phyloP scores from a whole-genome alignment of 2,329 filamentous ascomycete species.

The Xenosphaeropsis pyriputrescens region DNA sequence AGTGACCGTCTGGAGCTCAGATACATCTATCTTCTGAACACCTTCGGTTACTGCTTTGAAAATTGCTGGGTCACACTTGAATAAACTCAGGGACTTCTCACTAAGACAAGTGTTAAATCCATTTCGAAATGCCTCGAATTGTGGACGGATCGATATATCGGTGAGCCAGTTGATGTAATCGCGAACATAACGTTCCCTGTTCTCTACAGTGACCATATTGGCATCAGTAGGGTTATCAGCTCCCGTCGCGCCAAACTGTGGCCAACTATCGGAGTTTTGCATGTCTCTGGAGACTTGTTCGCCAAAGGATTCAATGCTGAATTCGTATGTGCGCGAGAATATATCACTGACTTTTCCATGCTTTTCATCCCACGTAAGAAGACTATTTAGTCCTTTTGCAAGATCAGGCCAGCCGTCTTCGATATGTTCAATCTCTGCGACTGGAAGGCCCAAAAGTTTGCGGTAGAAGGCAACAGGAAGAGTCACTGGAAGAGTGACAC shows the following conservation, averaged over 20 bases:
- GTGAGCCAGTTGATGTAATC: constrained; percentile 81
- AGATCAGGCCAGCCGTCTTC: constrained; percentile 79
- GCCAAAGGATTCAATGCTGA: constrained; percentile 50
- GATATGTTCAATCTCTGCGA: constrained; percentile 61
- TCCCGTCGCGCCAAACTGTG: constrained; percentile 28
- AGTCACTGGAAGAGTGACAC: constrained; percentile 76
- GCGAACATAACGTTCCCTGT: constrained; percentile 62
- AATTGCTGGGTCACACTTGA: constrained; percentile 41
- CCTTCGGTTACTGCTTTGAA: constrained; percentile 77
- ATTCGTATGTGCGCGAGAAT: constrained; percentile 76
- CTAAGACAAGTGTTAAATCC: constrained; percentile 70
- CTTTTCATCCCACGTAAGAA: constrained; percentile 63
- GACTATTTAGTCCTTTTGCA: constrained; percentile 53
- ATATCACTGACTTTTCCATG: constrained; percentile 68
- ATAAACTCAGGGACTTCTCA: constrained; percentile 54
- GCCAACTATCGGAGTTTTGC: constrained; percentile 28
- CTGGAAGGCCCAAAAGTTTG: constrained; percentile 56
- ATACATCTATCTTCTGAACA: constrained; percentile 63
- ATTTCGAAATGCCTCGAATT: constrained; percentile 65
- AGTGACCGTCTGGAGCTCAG: constrained; percentile 53
- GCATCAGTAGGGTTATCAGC: constrained; percentile 29
- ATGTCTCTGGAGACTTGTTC: constrained; percentile 41
- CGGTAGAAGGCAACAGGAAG: constrained; percentile 78
- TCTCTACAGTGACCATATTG: constrained; percentile 65
- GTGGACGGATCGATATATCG: constrained; percentile 59